Conservation (phyloP, 208 protist species). For the Wallacemonas sp. region DNA sequence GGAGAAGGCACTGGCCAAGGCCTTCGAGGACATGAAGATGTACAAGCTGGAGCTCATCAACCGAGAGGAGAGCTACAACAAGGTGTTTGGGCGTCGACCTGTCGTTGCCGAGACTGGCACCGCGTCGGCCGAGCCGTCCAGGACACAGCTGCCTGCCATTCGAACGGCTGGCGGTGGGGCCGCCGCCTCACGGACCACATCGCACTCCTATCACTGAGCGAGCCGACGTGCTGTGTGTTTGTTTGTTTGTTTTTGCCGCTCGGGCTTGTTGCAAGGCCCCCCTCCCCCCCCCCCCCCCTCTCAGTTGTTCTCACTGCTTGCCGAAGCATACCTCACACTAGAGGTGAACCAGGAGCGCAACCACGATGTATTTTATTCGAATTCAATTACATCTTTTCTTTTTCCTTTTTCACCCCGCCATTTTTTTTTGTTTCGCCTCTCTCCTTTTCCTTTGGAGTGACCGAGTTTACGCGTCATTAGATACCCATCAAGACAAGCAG, state of each 20-base stretch:
- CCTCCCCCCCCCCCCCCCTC: no score
- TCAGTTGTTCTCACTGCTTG: no score
- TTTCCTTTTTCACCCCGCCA: no score
- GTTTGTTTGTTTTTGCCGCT: slow-evolving; percentile 5
- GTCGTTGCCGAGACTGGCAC: slow-evolving; percentile 30
- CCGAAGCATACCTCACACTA: no score
- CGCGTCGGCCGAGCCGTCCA: background rate
- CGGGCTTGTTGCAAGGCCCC: no score
- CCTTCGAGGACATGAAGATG: slow-evolving; percentile 87
- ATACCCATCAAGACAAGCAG: no score
- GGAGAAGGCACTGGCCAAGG: slow-evolving; percentile 74
- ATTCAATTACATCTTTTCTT: no score
- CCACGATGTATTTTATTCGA: no score
- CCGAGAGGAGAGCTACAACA: slow-evolving; percentile 95
- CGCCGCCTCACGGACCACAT: slow-evolving; percentile 1
- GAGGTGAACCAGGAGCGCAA: no score
- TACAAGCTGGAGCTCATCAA: slow-evolving; percentile 96
- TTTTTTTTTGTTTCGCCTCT: no score
- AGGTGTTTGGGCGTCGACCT: slow-evolving; percentile 87
- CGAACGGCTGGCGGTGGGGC: background rate
- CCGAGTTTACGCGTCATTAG: no score
- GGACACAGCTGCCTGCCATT: slow-evolving; percentile 10
- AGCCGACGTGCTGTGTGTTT: background rate
- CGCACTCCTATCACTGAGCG: background rate
- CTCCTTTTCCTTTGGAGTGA: no score